phyloP scores from a whole-genome alignment of 2,329 filamentous ascomycete species.

The Hirsutella minnesotensis region DNA sequence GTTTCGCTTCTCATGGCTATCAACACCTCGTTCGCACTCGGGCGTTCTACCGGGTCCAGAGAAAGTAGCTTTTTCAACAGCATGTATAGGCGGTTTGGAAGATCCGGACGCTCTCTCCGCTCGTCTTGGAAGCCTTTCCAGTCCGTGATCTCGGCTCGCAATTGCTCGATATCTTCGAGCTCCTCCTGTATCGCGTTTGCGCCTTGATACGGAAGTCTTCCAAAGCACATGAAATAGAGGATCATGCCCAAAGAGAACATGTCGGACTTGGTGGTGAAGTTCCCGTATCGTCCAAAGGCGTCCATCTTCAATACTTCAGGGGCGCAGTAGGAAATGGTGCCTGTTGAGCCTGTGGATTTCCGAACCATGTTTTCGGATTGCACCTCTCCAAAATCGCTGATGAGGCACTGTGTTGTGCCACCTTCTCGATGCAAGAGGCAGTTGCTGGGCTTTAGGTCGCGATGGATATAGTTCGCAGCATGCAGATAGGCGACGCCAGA shows the following conservation, averaged over 20 bases:
- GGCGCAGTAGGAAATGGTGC: conserved; percentile 94
- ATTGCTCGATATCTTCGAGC: conserved; percentile 75
- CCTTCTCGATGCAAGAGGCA: conserved; percentile 76
- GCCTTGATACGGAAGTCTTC: conserved; percentile 69
- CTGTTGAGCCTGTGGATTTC: conserved; percentile 86
- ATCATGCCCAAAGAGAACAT: conserved; percentile 99
- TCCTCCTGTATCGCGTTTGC: conserved; percentile 84
- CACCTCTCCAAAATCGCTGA: conserved; percentile 96
- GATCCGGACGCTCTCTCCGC: conserved; percentile 60
- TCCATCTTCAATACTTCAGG: conserved; percentile 76
- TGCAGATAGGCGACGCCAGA: conserved; percentile 86
- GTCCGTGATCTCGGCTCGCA: conserved; percentile 72
- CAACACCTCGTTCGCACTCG: conserved; percentile 77
- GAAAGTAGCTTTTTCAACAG: conserved; percentile 73
- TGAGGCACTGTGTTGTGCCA: conserved; percentile 63
- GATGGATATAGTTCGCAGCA: conserved; percentile 83
- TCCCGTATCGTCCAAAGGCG: conserved; percentile 62
- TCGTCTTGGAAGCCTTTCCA: conserved; percentile 85
- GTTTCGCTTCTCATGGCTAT: conserved; percentile 61
- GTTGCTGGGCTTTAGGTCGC: conserved; percentile 92
- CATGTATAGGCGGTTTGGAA: conserved; percentile 76
- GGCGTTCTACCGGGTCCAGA: conserved; percentile 62
- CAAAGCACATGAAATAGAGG: conserved; percentile 95
- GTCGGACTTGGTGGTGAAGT: conserved; percentile 94
- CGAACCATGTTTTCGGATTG: conserved; percentile 71